Conservation (phyloP, 257 asterid genomes). For the Solanum chaucha region DNA sequence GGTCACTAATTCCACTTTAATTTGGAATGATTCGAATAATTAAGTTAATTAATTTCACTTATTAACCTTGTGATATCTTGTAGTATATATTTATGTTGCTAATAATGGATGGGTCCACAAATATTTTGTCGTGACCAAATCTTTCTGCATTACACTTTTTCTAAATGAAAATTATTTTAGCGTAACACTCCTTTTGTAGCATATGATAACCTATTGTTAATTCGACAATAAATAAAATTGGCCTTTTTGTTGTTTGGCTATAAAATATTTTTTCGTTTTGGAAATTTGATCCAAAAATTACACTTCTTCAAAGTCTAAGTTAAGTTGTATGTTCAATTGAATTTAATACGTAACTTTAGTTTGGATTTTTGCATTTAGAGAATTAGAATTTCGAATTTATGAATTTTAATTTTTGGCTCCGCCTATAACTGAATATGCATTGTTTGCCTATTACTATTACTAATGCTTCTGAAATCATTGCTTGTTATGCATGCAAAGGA, state of each 20-base stretch:
- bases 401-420: neutral
- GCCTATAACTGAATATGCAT: rapidly evolving
- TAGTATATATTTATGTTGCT: neutral
- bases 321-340: rapidly evolving
- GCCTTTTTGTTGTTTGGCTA: neutral
- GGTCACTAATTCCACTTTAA: neutral
- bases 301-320: neutral
- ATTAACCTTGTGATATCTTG: neutral
- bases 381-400: neutral
- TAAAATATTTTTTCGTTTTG: rapidly evolving
- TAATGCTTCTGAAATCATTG: neutral
- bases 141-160: neutral
- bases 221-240: neutral
- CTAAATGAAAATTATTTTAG: neutral
- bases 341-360: rapidly evolving
- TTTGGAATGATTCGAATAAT: neutral
- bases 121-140: neutral
- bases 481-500: neutral
- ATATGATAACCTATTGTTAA: neutral
- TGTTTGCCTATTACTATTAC: neutral
- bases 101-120: neutral
- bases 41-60: neutral
- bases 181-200: neutral
- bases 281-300: neutral
- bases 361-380: neutral